Conservation (phyloP, 148 eudicot genomes). For the Fagopyrum tataricum region DNA sequence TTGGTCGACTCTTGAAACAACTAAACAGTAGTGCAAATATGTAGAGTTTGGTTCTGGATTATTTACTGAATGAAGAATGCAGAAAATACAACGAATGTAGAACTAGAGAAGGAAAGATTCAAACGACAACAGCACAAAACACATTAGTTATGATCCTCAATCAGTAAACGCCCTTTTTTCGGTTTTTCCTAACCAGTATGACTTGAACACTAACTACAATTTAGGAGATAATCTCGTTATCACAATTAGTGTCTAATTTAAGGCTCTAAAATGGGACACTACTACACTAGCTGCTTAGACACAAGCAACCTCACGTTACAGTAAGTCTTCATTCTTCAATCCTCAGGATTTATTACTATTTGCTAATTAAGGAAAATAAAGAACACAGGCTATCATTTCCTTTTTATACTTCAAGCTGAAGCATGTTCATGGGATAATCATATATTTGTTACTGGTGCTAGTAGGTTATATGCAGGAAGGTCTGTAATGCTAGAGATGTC, state of each 20-base stretch:
- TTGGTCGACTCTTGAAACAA: no score
- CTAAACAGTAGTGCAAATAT: not conserved
- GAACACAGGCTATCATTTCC: not conserved
- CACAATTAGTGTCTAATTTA: not conserved
- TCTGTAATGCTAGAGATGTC: conserved; percentile 59
- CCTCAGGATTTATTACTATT: not conserved
- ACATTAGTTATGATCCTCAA: not conserved
- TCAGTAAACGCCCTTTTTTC: not conserved
- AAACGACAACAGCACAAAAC: not conserved
- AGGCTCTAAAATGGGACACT: not conserved
- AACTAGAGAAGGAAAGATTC: not conserved
- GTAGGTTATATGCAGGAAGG: conserved; percentile 81
- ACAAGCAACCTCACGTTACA: not conserved
- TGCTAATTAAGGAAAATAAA: not conserved
- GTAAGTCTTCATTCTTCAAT: not conserved
- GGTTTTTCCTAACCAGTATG: not conserved
- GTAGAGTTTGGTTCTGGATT: not conserved
- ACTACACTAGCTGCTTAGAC: not conserved
- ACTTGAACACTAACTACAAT: not conserved
- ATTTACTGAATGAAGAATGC: not conserved
- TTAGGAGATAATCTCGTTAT: not conserved
- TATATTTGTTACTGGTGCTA: conserved; percentile 29
- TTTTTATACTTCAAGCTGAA: not conserved
- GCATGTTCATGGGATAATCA: not conserved
- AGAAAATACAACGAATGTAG: not conserved